Base-by-base conservation (phyloP, 2,329 filamentous ascomycete species). In the Aureobasidium sp. region DNA sequence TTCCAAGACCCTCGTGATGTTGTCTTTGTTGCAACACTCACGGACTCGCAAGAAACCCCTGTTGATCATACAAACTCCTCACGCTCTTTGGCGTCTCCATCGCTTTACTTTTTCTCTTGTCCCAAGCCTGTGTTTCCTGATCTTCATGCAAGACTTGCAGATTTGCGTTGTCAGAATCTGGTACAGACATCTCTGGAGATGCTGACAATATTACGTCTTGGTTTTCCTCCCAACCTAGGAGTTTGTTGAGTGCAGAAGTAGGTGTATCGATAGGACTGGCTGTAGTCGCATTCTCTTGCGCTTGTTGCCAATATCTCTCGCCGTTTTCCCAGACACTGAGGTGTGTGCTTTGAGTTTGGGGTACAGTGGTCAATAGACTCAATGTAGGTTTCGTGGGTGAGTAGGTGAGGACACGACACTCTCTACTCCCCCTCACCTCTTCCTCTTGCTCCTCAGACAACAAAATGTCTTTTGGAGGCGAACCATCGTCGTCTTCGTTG, bases 21-120 rank as follows among this genome's bases (percentile, higher is more conserved):
- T 15, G 9, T 25, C 3, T 29, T 0, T 3, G 17, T 36, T 5
- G 5, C 29, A 29, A 29, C 29, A 37, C 5, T 42, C 20, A 56
- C 14, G 52, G 52, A 44, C 52, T 56, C 27, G 25, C 31, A 17
- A 20, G 27, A 47, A 57, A 57, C n/a, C 53, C 53, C 29, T 57
- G 27, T 25, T 45, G 41, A 47, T 57, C 53, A 20, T 57, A 57
- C 5, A 22, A 27, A 57, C 42, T 47, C 36, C 29, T 29, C 20
- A 48, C 42, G 7, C 55, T 58, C 42, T 58, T 58, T 9, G 55
- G 41, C 31, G 55, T 58, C 34, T 58, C 55, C 29, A 48, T 37
- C 7, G 42, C 42, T 34, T 58, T 48, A 44, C 42, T 58, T 31
- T 58, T 58, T 25, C 42, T 14, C 15, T 9, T 48, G 9, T 58